These are phyloP conservation scores for Boletus tomentosulus DNA, from an alignment of 768 basidiomycete genomes.

Conservation along the genomic window DNA sequence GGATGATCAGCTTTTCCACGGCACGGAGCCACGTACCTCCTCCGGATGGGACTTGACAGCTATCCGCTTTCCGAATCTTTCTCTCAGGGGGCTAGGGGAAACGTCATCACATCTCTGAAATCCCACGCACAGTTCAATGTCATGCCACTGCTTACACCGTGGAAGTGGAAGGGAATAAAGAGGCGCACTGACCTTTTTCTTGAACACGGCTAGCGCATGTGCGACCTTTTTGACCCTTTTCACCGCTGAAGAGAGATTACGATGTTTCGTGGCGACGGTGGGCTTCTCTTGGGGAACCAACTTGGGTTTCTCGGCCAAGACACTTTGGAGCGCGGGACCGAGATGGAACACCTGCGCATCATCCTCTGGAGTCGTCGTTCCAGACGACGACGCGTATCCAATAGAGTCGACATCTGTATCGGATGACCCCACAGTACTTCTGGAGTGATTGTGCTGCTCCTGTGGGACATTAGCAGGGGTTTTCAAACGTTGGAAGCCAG, in stretches of 20 bases:
- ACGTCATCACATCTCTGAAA: slow-evolving; percentile 22
- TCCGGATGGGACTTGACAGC: slow-evolving; percentile 21
- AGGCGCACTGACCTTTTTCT: slow-evolving; percentile 20
- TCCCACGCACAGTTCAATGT: slow-evolving; percentile 1
- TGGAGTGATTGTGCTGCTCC: slow-evolving; percentile 10
- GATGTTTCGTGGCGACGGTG: slow-evolving; percentile 9
- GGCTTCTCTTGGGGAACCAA: slow-evolving; percentile 1
- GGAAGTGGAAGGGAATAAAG: not conserved
- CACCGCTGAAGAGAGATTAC: slow-evolving; percentile 14
- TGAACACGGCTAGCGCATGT: slow-evolving; percentile 19
- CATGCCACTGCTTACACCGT: not conserved
- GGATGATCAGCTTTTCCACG: not conserved
- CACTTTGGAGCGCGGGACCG: slow-evolving; percentile 4
- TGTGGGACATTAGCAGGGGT: not conserved
- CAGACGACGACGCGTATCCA: slow-evolving; percentile 26
- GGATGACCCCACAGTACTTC: slow-evolving; percentile 13
- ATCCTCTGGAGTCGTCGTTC: slow-evolving; percentile 31
- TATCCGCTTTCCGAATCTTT: slow-evolving; percentile 30
- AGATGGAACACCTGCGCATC: slow-evolving; percentile 24
- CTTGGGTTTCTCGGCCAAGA: slow-evolving; percentile 6
- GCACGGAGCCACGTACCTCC: slow-evolving; percentile 18
- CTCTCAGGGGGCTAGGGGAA: slow-evolving; percentile 25
- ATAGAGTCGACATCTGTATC: slow-evolving; percentile 22
- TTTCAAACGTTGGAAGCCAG: too few species aligned
- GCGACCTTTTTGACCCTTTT: slow-evolving; percentile 23